Evolutionary conservation across 1,284 basidiomycete species (phyloP), one percentile per base, ranked within the genome.

Genomic region (Volvariella volvacea): DNA sequence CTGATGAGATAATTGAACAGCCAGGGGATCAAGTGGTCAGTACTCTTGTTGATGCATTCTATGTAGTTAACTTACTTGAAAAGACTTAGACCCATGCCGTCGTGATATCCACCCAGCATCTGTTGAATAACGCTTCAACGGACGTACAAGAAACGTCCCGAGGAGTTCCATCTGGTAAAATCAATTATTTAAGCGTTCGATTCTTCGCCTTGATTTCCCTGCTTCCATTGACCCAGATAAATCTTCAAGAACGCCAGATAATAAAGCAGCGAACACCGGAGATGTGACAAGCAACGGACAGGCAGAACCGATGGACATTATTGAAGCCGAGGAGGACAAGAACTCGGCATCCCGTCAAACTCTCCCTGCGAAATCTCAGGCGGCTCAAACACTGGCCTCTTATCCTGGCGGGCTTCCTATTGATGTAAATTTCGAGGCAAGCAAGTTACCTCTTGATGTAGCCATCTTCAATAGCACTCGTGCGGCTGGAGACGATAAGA

Each of bases 401-500:
- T 58, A 59, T 48, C 55, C 61, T 16, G 62, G 60, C 3, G 65
- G 62, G 19, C 62, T 57, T 49, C 65, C 72, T 12, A 83, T 92
- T 55, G 91, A 94, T 59, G 77, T 93, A 4, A 73, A 73, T 45
- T 82, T 76, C 52, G 94, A 97, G 66, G 87, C 95, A 21, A 83
- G 85, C 62, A 92, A 93, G 62, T 74, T 95, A 32, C 91, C 95
- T 0, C 73, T 99, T 43, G 96, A 99, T 58, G 88, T 91, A 9
- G 96, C 94, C 2, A 89, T 98, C 50, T 92, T 92, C 62, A 92
- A 95, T 53, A 88, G 89, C 47, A 82, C 94, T 14, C 74, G 92
- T 7, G 83, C 89, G 1, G 84, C 82, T 1, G 83, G 84, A 1
- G 92, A 96, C 54, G 92, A 95, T 44, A 89, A 90, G 63, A 83